These are phyloP conservation scores for Saccharomyces hybrid DNA, from an alignment of 1,139 yeast genomes.

Conservation along the genomic window DNA sequence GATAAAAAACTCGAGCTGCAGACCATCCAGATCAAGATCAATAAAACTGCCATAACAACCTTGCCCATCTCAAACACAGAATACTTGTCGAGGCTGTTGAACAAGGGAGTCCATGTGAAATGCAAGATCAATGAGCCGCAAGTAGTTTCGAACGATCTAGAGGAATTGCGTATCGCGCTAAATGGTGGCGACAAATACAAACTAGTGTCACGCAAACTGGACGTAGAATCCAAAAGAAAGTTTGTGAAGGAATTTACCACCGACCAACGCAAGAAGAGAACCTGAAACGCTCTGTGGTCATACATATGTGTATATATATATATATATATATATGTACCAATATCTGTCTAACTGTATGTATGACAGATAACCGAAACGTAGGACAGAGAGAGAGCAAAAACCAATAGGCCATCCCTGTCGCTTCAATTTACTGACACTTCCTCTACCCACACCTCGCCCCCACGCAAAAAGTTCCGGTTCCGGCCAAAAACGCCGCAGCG, in stretches of 20 bases:
- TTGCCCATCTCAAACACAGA: constrained; percentile 12
- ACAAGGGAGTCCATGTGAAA: constrained; percentile 20
- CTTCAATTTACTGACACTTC: not conserved
- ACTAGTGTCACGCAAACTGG: constrained; percentile 33
- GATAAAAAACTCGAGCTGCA: constrained; percentile 29
- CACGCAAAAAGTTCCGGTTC: not conserved
- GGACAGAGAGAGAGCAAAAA: not conserved
- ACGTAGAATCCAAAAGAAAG: constrained; percentile 28
- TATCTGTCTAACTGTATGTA: not conserved
- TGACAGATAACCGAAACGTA: not conserved
- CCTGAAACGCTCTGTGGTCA: not conserved
- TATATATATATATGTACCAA: not conserved
- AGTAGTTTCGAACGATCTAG: constrained; percentile 20
- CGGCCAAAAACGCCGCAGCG: not conserved
- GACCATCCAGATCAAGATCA: constrained; percentile 39
- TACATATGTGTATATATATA: not conserved
- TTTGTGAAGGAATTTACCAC: constrained; percentile 30
- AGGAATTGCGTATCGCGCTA: constrained; percentile 31
- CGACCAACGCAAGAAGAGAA: not conserved
- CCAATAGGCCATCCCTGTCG: not conserved
- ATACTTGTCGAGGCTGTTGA: constrained; percentile 17
- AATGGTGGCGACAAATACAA: constrained; percentile 37
- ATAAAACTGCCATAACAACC: constrained; percentile 35
- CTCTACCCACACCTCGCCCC: not conserved
- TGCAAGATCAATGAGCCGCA: constrained; percentile 27